Evolutionary conservation across 1,284 basidiomycete genomes (phyloP).

Genomic region (Prillingera fragicola): DNA sequence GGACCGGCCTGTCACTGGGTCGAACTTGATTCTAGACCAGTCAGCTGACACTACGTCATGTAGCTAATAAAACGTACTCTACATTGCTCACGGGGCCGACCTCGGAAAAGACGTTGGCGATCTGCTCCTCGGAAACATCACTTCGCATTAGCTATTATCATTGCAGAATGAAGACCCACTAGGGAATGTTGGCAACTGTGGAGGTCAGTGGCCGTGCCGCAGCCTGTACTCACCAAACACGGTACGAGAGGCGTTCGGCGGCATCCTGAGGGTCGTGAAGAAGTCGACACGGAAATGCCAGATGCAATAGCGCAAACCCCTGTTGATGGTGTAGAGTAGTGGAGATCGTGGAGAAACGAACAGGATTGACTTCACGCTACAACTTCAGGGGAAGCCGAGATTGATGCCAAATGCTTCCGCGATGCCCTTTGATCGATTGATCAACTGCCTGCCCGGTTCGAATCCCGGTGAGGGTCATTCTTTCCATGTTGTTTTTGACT

Average conservation of each 20-base stretch:
- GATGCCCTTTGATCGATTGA: no score
- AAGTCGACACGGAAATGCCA: no score
- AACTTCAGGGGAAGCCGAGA: no score
- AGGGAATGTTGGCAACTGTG: conserved; percentile 43
- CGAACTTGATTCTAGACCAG: conserved; percentile 77
- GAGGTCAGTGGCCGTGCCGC: neutral
- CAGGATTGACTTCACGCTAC: no score
- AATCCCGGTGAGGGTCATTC: neutral
- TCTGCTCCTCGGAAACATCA: conserved; percentile 50
- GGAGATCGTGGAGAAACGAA: no score
- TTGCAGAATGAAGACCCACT: conserved; percentile 21
- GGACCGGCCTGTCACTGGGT: conserved; percentile 89
- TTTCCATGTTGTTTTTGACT: neutral
- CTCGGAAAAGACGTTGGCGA: conserved; percentile 47
- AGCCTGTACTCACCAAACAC: conserved; percentile 28
- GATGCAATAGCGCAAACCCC: no score
- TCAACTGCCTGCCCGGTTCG: no score
- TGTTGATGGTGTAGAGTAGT: no score
- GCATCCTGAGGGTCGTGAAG: conserved; percentile 23
- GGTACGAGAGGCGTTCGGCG: conserved; percentile 25
- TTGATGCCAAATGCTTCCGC: no score
- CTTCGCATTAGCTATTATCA: conserved; percentile 14
- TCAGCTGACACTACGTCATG: no score
- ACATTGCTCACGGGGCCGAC: conserved; percentile 51
- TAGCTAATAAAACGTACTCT: conserved; percentile 47